Percentiles rank a stretch among this genome's conserved stretches.
phyloP scores from a whole-genome alignment of 108 stramenopile genomes.

The Stephanodiscus triporus region DNA sequence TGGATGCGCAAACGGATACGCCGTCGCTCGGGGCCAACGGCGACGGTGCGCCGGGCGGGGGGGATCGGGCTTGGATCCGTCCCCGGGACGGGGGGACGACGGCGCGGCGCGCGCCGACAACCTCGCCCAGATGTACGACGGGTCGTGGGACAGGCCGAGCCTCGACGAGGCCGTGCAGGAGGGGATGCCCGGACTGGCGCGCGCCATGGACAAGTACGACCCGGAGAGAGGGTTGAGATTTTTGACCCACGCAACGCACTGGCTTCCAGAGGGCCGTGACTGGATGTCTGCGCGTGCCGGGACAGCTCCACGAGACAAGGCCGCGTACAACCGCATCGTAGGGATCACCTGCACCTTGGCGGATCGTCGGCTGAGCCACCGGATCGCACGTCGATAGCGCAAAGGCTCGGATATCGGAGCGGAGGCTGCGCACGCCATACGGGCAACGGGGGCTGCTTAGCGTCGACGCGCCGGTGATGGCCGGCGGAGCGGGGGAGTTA shows the following conservation, averaged over 20 bases:
- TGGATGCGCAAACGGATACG: conserved; percentile 46
- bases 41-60: too few relatives aligned
- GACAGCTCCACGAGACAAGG: conserved; percentile 59
- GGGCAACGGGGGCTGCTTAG: conserved; percentile 56
- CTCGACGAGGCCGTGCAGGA: conserved; percentile 90
- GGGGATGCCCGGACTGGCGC: conserved; percentile 77
- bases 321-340: conserved; percentile 63
- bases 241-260: conserved; percentile 85
- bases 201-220: conserved; percentile 83
- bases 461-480: conserved; percentile 57
- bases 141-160: conserved; percentile 59
- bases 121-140: conserved; percentile 50
- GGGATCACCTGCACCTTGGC: conserved; percentile 40
- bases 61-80: conserved; percentile 23
- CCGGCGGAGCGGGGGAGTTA: conserved; percentile 34
- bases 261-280: conserved; percentile 69
- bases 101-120: neutral
- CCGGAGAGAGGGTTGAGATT: conserved; percentile 71
- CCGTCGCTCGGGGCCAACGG: too few relatives aligned
- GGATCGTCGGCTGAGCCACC: conserved; percentile 35
- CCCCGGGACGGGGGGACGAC: conserved; percentile 8
- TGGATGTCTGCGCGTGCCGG: conserved; percentile 67
- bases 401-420: conserved; percentile 51
- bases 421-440: conserved; percentile 60
- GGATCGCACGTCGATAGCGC: conserved; percentile 53